Conservation (phyloP, 306 rosid genomes). For the Trifolium fragiferum region DNA sequence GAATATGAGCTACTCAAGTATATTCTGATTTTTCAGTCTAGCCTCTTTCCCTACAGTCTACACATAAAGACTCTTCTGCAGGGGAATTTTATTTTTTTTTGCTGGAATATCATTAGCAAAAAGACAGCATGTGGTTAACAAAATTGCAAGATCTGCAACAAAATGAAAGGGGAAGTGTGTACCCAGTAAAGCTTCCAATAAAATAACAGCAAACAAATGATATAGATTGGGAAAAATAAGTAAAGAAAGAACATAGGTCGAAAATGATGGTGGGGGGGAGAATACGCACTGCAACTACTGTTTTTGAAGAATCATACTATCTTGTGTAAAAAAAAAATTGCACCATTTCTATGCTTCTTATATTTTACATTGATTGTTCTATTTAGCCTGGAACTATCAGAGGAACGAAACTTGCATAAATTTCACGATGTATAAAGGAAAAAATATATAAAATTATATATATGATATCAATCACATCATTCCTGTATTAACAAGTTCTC, state of each 20-base stretch:
- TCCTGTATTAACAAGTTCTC: constrained; percentile 42
- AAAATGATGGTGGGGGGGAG: not conserved
- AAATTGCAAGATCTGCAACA: not conserved
- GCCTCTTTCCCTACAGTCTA: too few species aligned
- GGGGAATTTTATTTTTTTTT: too few species aligned
- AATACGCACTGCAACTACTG: not conserved
- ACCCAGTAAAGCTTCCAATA: not conserved
- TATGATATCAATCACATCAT: constrained; percentile 31
- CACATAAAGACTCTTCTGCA: too few species aligned
- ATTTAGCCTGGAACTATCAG: not conserved
- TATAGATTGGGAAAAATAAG: not conserved
- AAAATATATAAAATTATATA: constrained; percentile 29
- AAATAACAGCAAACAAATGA: not conserved
- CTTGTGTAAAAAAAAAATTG: not conserved
- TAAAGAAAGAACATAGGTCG: not conserved
- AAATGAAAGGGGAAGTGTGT: not conserved
- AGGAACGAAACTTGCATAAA: not conserved
- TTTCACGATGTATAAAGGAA: constrained; percentile 20
- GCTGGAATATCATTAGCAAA: too few species aligned
- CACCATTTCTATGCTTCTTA: not conserved
- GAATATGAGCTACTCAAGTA: not conserved
- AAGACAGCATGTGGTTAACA: not conserved
- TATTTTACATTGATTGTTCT: not conserved
- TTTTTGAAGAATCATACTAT: not conserved
- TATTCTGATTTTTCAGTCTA: not conserved